Conservation (phyloP, 1,139 yeast genomes). For the Candida smagusa region DNA sequence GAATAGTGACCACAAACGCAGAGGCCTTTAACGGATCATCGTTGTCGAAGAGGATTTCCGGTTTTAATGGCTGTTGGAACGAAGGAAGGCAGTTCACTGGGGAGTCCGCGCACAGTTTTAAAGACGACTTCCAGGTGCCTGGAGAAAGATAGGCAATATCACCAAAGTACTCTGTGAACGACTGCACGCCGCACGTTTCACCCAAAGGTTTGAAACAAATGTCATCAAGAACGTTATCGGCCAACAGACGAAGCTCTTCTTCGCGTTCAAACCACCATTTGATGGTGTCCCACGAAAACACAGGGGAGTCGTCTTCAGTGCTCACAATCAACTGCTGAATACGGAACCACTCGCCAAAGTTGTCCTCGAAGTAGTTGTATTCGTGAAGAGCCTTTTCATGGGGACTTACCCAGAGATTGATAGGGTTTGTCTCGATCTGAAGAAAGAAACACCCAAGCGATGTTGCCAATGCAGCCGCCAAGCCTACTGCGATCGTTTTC, state of each 20-base stretch:
- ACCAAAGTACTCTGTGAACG: constrained; percentile 82
- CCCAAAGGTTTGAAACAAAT: constrained; percentile 79
- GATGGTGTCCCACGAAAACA: constrained; percentile 62
- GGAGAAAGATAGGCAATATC: constrained; percentile 50
- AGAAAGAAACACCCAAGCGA: constrained; percentile 53
- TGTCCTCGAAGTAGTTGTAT: constrained; percentile 66
- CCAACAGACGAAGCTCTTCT: constrained; percentile 38
- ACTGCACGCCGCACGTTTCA: constrained; percentile 83
- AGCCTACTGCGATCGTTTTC: constrained; percentile 45
- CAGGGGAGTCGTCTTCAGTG: constrained; percentile 59
- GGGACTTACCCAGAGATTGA: constrained; percentile 87
- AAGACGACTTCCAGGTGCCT: constrained; percentile 49
- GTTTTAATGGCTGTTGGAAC: constrained; percentile 85
- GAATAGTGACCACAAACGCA: constrained; percentile 74
- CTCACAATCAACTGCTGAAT: constrained; percentile 81
- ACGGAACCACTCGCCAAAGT: constrained; percentile 91
- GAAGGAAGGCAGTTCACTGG: constrained; percentile 90
- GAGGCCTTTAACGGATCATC: constrained; percentile 54
- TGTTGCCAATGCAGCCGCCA: constrained; percentile 42
- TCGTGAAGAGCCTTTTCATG: constrained; percentile 68
- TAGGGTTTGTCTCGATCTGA: constrained; percentile 73
- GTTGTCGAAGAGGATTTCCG: constrained; percentile 57
- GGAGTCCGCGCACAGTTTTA: constrained; percentile 62
- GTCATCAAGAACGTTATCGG: constrained; percentile 48
- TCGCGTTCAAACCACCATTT: constrained; percentile 90